Evolutionary conservation across 805 yeast species (phyloP).

Genomic region (Citeromyces nyonsensis): DNA sequence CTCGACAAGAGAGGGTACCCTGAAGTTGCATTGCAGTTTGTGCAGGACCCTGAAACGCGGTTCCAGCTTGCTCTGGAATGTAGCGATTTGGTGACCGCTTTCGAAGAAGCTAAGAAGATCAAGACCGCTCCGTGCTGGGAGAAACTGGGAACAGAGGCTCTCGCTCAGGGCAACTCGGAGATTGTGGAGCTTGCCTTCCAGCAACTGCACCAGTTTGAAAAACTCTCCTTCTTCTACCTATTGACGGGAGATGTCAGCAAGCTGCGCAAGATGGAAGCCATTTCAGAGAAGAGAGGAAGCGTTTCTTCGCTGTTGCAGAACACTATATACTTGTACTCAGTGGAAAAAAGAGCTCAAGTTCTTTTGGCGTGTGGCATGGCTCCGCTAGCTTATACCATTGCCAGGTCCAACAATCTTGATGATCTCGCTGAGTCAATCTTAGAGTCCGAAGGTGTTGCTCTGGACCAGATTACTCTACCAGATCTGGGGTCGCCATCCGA

Average conservation of each 20-base stretch:
- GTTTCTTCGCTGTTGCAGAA: constrained; percentile 69
- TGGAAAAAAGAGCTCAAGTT: constrained; percentile 58
- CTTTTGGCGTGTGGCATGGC: constrained; percentile 66
- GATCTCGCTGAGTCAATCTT: constrained; percentile 62
- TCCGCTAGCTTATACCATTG: constrained; percentile 87
- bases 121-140: constrained; percentile 64
- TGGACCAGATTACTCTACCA: constrained; percentile 52
- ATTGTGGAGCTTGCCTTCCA: constrained; percentile 82
- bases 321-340: constrained; percentile 60
- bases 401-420: constrained; percentile 71
- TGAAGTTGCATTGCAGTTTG: constrained; percentile 93
- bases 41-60: constrained; percentile 89
- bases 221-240: constrained; percentile 77
- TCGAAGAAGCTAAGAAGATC: constrained; percentile 71
- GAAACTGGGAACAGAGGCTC: constrained; percentile 71
- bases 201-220: constrained; percentile 74
- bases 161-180: constrained; percentile 76
- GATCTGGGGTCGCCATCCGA: constrained; percentile 25
- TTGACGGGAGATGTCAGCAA: constrained; percentile 69
- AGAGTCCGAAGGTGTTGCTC: constrained; percentile 50
- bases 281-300: constrained; percentile 83
- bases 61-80: constrained; percentile 93
- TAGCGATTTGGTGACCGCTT: constrained; percentile 78
- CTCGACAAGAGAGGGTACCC: constrained; percentile 93
- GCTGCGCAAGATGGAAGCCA: constrained; percentile 69